phyloP scores from a whole-genome alignment of 345 rosid species.

The Eucalyptus lansdowneana region DNA sequence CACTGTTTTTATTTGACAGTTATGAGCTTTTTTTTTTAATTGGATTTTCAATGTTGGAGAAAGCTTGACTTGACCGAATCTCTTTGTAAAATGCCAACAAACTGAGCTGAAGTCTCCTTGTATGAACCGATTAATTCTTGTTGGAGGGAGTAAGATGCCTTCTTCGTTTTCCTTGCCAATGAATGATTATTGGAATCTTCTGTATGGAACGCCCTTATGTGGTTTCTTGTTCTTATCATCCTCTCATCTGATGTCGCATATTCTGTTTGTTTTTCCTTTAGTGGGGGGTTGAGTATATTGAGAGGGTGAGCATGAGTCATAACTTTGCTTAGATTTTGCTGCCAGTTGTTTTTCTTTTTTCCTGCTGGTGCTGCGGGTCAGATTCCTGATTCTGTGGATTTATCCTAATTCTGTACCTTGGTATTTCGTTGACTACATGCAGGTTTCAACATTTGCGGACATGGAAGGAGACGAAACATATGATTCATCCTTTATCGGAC shows the following conservation, averaged over 20 bases:
- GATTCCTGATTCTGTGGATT: not conserved
- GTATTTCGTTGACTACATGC: not conserved
- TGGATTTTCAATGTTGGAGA: not conserved
- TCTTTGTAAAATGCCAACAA: not conserved
- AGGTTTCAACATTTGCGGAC: conserved; percentile 98
- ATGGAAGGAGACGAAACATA: conserved; percentile 99
- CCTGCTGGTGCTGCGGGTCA: not conserved
- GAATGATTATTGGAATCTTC: not conserved
- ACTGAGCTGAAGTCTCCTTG: not conserved
- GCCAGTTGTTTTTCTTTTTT: not conserved
- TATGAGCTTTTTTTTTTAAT: not conserved
- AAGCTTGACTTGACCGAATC: not conserved
- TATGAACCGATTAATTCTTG: not conserved
- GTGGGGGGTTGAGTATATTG: not conserved
- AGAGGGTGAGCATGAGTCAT: not conserved
- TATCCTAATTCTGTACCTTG: not conserved
- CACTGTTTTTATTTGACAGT: not conserved
- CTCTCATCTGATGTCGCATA: not conserved
- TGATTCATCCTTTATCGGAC: conserved; percentile 72
- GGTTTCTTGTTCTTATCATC: not conserved
- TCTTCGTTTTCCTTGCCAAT: not conserved
- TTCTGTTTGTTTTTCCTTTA: not conserved
- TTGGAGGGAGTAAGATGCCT: not conserved
- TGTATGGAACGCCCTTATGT: not conserved
- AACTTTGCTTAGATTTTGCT: not conserved